phyloP scores from a whole-genome alignment of 1,284 basidiomycete species.

The Fomitopsis schrenkii region DNA sequence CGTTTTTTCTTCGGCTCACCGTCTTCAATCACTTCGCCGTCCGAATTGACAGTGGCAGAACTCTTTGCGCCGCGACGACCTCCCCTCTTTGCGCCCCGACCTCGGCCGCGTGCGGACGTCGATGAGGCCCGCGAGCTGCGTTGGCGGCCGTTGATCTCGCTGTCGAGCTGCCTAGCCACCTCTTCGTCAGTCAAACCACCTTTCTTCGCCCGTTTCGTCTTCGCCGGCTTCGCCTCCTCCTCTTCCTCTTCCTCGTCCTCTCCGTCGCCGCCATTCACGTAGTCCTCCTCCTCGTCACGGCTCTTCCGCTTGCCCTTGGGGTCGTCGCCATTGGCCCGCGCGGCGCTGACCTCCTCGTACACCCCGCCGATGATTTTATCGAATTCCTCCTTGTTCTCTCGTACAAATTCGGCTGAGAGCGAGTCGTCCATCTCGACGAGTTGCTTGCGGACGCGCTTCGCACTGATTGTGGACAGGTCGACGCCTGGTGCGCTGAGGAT shows the following conservation, averaged over 20 bases:
- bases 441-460: slow-evolving; percentile 69
- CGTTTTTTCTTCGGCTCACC: slow-evolving; percentile 29
- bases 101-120: slow-evolving; percentile 30
- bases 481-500: slow-evolving; percentile 68
- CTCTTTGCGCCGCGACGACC: slow-evolving; percentile 43
- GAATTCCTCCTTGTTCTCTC: slow-evolving; percentile 54
- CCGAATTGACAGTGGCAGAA: slow-evolving; percentile 52
- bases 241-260: slow-evolving; percentile 36
- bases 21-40: slow-evolving; percentile 40
- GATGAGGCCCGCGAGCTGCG: slow-evolving; percentile 35
- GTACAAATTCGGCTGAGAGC: slow-evolving; percentile 51
- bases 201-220: slow-evolving; percentile 36
- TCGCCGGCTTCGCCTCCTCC: slow-evolving; percentile 29
- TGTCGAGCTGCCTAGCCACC: slow-evolving; percentile 64
- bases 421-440: slow-evolving; percentile 47
- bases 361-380: slow-evolving; percentile 56
- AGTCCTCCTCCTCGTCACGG: slow-evolving; percentile 31
- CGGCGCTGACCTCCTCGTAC: slow-evolving; percentile 51
- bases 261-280: slow-evolving; percentile 32
- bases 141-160: slow-evolving; percentile 66
- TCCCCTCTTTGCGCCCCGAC: slow-evolving; percentile 37
- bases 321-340: slow-evolving; percentile 34
- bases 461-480: slow-evolving; percentile 69
- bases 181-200: slow-evolving; percentile 58
- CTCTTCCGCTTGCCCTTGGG: slow-evolving; percentile 33